Evolutionary conservation across 1,284 basidiomycete genomes (phyloP).

Genomic region (Melampsora allii-populina): DNA sequence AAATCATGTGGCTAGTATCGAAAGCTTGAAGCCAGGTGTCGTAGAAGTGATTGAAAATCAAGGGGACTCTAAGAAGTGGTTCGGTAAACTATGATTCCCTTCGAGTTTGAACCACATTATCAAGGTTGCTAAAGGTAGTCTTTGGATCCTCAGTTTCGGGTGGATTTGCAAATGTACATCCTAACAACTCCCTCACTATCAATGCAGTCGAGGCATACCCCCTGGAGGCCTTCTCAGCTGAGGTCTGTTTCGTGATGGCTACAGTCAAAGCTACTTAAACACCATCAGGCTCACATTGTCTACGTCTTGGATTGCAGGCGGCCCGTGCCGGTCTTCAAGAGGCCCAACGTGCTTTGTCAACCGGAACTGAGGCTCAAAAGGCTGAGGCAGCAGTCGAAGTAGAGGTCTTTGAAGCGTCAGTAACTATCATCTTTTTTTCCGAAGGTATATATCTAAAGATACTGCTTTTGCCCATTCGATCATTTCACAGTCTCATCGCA

Average conservation of each 20-base stretch:
- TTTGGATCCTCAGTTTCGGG: constrained; percentile 69
- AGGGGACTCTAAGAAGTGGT: constrained; percentile 84
- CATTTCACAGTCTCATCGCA: constrained; percentile 1
- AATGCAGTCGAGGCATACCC: constrained; percentile 96
- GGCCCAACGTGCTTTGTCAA: constrained; percentile 74
- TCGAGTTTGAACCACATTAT: not conserved
- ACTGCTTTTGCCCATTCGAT: not conserved
- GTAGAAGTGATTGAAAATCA: constrained; percentile 83
- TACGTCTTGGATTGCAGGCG: constrained; percentile 60
- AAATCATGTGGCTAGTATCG: constrained; percentile 91
- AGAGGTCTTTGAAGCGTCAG: constrained; percentile 41
- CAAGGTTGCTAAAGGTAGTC: not conserved
- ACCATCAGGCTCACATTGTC: too few relatives aligned
- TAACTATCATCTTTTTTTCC: not conserved
- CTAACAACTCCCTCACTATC: constrained; percentile 93
- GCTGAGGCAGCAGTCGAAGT: constrained; percentile 55
- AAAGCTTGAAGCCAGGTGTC: constrained; percentile 85
- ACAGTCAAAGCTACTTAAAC: not conserved
- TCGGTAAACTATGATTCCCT: constrained; percentile 63
- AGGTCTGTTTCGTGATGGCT: constrained; percentile 59
- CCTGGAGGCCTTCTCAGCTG: constrained; percentile 80
- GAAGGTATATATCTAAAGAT: not conserved
- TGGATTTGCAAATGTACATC: constrained; percentile 96
- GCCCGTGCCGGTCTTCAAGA: constrained; percentile 85
- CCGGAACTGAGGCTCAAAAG: constrained; percentile 87